Percentiles rank a stretch among this genome's conserved stretches.
These are phyloP conservation scores for Lasiodiplodia sp. DNA, from an alignment of 2,329 filamentous ascomycete genomes.

Conservation along the genomic window DNA sequence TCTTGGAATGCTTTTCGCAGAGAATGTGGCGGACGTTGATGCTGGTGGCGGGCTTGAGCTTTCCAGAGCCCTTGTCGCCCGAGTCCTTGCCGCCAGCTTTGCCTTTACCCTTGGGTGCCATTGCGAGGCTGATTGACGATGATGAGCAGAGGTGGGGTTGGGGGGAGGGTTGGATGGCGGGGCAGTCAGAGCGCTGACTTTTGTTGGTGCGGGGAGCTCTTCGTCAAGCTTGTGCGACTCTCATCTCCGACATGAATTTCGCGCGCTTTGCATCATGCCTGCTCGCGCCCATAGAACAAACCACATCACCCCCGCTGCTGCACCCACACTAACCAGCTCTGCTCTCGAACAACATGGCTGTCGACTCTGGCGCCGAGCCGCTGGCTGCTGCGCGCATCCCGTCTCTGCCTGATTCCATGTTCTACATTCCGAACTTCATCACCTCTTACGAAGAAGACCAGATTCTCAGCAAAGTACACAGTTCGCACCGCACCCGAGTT, in stretches of 20 bases:
- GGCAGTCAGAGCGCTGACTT: constrained; percentile 5
- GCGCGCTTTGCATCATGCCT: neutral
- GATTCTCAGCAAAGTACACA: constrained; percentile 72
- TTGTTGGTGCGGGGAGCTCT: constrained; percentile 22
- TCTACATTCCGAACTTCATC: constrained; percentile 89
- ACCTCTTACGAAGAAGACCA: constrained; percentile 73
- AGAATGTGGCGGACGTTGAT: constrained; percentile 80
- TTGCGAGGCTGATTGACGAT: neutral
- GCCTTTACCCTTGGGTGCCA: constrained; percentile 27
- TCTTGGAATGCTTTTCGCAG: constrained; percentile 80
- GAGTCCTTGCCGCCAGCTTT: constrained; percentile 17
- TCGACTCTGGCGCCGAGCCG: constrained; percentile 5
- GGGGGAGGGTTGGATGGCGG: constrained; percentile 9
- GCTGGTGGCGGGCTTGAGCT: constrained; percentile 68
- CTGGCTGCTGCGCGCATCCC: constrained; percentile 51
- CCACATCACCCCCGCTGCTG: neutral
- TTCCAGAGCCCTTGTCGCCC: constrained; percentile 48
- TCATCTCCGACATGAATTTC: neutral
- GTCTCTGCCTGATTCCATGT: constrained; percentile 70
- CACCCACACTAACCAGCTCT: neutral
- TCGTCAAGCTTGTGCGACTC: constrained; percentile 12
- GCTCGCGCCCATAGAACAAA: neutral
- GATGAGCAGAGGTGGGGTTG: neutral
- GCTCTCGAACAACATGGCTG: constrained; percentile 11
- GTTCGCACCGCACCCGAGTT: neutral